Evolutionary conservation across 2,329 filamentous ascomycete genomes (phyloP).

Genomic region (Ascochyta koolunga): DNA sequence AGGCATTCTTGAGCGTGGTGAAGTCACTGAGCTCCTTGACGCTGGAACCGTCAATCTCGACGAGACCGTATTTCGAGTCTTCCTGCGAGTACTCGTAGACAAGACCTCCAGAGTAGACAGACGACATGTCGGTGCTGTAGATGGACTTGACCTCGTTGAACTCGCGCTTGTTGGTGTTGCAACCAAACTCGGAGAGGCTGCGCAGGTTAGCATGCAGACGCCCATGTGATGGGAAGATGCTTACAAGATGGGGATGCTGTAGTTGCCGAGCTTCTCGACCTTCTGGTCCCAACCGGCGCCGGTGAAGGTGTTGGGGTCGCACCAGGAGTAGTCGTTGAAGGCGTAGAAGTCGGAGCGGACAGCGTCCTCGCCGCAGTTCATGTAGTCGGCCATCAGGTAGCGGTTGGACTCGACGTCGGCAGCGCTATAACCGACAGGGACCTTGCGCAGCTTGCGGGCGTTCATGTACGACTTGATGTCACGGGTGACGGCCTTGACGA

Average conservation of each 20-base stretch:
- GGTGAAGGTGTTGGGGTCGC: conserved; percentile 71
- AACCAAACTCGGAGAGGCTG: conserved; percentile 89
- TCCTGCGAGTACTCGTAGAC: conserved; percentile 90
- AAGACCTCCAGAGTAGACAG: conserved; percentile 91
- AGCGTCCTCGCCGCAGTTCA: conserved; percentile 89
- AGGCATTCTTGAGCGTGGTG: conserved; percentile 59
- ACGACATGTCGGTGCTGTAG: conserved; percentile 82
- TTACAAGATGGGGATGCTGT: conserved; percentile 83
- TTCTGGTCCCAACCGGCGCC: conserved; percentile 84
- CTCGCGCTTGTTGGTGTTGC: conserved; percentile 78
- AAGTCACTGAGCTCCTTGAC: conserved; percentile 70
- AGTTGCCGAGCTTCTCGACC: conserved; percentile 84
- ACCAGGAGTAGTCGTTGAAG: conserved; percentile 91
- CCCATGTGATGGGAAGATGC: conserved; percentile 6
- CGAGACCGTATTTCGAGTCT: conserved; percentile 74
- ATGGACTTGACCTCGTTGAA: conserved; percentile 81
- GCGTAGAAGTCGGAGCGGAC: conserved; percentile 87
- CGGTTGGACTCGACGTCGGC: conserved; percentile 87
- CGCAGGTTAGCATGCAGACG: conserved; percentile 18
- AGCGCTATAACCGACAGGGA: conserved; percentile 81
- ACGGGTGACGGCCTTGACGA: conserved; percentile 73
- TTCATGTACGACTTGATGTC: conserved; percentile 83
- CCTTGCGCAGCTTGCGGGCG: conserved; percentile 69
- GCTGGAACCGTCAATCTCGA: conserved; percentile 63
- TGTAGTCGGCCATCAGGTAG: conserved; percentile 84